Evolutionary conservation across 2,329 filamentous ascomycete species (phyloP).

Genomic region (Metarhizium rileyi): DNA sequence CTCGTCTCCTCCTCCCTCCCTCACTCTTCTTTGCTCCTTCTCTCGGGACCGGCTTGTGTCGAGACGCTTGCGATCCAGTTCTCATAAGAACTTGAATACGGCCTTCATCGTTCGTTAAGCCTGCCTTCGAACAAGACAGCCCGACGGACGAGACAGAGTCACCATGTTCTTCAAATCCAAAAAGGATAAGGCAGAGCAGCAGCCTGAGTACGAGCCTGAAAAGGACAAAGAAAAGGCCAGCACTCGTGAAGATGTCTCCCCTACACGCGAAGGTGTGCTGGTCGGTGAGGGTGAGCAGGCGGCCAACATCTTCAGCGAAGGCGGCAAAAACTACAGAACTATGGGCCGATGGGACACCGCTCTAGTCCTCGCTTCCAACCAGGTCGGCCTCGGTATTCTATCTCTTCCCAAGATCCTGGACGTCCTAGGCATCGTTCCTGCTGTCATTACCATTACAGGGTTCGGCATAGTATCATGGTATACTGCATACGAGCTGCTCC

Average conservation of each 20-base stretch:
- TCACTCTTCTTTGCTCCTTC: neutral
- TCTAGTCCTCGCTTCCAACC: conserved; percentile 23
- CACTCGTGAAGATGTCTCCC: neutral
- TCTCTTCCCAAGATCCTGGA: conserved; percentile 64
- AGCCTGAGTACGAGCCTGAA: neutral
- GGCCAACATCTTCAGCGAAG: conserved; percentile 20
- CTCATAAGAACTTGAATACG: too few species aligned
- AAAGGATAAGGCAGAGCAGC: neutral
- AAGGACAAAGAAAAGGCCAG: neutral
- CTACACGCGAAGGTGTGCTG: neutral
- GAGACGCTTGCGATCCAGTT: neutral
- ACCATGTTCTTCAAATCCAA: neutral
- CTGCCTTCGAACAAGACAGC: too few species aligned
- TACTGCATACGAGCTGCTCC: conserved; percentile 40
- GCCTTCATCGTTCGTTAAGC: too few species aligned
- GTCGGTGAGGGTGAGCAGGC: conserved; percentile 1
- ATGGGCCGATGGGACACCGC: conserved; percentile 24
- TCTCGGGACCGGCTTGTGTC: too few species aligned
- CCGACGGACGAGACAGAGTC: too few species aligned
- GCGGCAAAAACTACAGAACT: conserved; percentile 23
- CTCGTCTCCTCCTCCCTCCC: neutral
- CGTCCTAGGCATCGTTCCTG: conserved; percentile 56
- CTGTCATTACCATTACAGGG: conserved; percentile 58
- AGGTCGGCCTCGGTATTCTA: conserved; percentile 39
- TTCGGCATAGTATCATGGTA: conserved; percentile 56